Percentiles rank a stretch among this genome's conserved stretches.
Evolutionary conservation across 345 rosid species (phyloP).

Genomic region (Rhodomyrtus tomentosa): DNA sequence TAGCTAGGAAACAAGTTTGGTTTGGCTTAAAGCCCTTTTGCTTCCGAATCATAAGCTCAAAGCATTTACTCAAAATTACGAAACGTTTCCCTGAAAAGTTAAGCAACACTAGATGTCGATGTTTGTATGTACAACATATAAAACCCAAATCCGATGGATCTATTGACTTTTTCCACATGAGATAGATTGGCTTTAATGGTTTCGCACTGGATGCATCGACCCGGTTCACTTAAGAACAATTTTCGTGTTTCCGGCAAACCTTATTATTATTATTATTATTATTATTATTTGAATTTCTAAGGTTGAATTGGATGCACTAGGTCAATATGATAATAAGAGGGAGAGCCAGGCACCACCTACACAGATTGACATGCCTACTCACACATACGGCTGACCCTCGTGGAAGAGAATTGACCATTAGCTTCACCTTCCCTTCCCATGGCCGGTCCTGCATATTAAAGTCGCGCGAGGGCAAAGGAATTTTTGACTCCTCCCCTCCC

Average conservation of each 20-base stretch:
- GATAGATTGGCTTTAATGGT: background rate
- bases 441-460: background rate
- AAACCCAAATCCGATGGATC: no score
- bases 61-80: background rate
- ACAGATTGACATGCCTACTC: background rate
- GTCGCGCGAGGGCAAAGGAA: background rate
- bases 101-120: background rate
- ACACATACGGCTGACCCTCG: background rate
- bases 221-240: no score
- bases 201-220: no score
- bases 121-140: no score
- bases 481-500: background rate
- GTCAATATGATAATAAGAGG: background rate
- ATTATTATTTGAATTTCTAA: background rate
- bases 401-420: background rate
- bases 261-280: no score
- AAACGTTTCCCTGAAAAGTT: background rate
- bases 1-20: background rate
- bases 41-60: background rate
- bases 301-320: background rate
- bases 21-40: background rate
- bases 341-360: no score
- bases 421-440: background rate
- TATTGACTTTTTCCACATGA: no score
- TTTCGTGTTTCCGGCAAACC: background rate